Conservation (phyloP, 148 eudicot species). For the Rhododendron ferrugineum region DNA sequence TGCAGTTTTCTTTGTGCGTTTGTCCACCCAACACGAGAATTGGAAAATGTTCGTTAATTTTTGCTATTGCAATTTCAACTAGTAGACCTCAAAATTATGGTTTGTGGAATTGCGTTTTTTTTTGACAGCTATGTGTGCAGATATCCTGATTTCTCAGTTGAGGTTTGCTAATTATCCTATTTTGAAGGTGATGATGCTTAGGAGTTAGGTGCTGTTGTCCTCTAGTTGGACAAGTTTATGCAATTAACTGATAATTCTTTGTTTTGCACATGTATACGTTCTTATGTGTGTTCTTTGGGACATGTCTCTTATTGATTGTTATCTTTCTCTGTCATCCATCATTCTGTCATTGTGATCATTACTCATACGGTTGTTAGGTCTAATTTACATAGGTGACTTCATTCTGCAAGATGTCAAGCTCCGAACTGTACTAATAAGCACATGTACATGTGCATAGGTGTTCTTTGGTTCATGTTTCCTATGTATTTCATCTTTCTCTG, state of each 20-base stretch:
- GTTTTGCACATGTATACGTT: not conserved
- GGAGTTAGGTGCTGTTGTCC: not conserved
- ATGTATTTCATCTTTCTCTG: not conserved
- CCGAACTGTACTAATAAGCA: conserved; percentile 28
- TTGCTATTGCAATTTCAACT: not conserved
- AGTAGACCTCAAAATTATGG: not conserved
- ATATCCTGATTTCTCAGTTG: not conserved
- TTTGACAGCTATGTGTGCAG: not conserved
- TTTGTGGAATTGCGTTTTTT: not conserved
- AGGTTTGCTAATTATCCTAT: not conserved
- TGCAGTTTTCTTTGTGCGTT: not conserved
- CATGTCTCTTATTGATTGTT: not conserved
- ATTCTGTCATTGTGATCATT: not conserved
- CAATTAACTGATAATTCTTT: not conserved
- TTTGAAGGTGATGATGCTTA: not conserved
- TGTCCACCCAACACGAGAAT: not conserved
- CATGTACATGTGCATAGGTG: not conserved
- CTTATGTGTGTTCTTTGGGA: not conserved
- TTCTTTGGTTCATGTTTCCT: not conserved
- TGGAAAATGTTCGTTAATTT: too few species aligned
- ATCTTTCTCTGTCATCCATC: not conserved
- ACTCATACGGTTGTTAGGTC: not conserved
- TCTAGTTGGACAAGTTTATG: not conserved
- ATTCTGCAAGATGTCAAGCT: conserved; percentile 51
- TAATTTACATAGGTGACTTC: not conserved